These are phyloP conservation scores for Fusarium anthophilum DNA, from an alignment of 2,329 filamentous ascomycete species.

Conservation along the genomic window DNA sequence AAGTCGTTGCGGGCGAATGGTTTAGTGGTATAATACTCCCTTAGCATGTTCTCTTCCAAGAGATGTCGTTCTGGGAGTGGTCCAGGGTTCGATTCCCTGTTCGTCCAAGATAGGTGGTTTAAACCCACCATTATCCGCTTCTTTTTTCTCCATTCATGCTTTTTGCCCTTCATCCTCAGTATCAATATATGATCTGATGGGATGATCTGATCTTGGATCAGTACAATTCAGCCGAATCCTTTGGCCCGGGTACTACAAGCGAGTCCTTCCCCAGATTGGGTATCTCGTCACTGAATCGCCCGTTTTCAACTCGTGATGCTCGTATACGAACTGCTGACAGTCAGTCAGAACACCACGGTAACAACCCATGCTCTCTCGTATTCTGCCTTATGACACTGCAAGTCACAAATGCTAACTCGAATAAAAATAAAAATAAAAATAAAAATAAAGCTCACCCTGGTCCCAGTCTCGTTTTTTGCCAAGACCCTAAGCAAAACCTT, in stretches of 20 bases:
- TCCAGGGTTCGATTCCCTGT: conserved; percentile 36
- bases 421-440: not conserved
- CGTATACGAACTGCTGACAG: not conserved
- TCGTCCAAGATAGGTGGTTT: conserved; percentile 22
- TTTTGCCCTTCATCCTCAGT: not conserved
- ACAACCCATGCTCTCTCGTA: not conserved
- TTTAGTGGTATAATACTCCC: conserved; percentile 31
- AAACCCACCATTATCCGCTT: conserved; percentile 8
- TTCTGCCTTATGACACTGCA: not conserved
- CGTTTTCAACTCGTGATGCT: not conserved
- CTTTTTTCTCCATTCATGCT: not conserved
- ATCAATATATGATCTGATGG: not conserved
- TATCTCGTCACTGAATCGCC: not conserved
- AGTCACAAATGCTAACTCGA: not conserved
- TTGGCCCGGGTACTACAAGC: not conserved
- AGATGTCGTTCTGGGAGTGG: conserved; percentile 17
- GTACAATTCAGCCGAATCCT: not conserved
- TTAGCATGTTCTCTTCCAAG: conserved; percentile 5
- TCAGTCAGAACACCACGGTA: not conserved
- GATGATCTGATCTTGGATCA: not conserved
- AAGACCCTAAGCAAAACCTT: not conserved
- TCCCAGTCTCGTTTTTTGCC: not conserved
- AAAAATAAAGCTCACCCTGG: not conserved
- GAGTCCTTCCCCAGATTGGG: not conserved
- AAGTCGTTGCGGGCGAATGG: conserved; percentile 7